Evolutionary conservation across 768 basidiomycete genomes (phyloP), one percentile per base, ranked within the genome.

Genomic region (Kwoniella pini): DNA sequence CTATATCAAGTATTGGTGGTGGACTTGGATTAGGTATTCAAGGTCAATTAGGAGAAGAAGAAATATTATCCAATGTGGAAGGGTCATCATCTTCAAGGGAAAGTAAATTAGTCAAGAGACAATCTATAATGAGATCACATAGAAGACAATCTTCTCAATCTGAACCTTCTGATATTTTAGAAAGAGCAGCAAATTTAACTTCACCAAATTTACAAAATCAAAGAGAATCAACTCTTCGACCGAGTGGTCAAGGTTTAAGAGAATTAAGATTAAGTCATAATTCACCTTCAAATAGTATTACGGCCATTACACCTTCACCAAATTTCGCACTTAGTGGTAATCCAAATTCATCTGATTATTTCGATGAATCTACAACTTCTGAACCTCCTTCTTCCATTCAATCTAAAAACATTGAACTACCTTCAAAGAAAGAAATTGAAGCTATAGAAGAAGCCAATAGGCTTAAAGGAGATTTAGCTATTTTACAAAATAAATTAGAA

Each of bases 401-500:
- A 26, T 30, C 52, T 17, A 61, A 49, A 39, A 45, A 27, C 19
- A 15, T 30, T 21, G 53, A 54, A 21, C 52, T 53, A 19, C 59
- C 59, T 12, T 38, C 33, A 21, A 54, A 54, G 39, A 61, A 61
- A 17, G 59, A 61, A 31, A 50, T 39, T 1, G 59, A 53, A 19
- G 59, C 52, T 22, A 42, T 42, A 0, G 67, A 65, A 38, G 60
- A 69, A 40, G 65, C 65, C 11, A 26, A 56, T 1, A 54, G 31
- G 28, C 49, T 90, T 33, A 84, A 85, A 30, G 82, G 81, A 55
- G 88, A 91, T 71, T 60, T 92, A 30, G 79, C 77, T 42, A 67
- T 80, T 1, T 65, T 87, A 57, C 85, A 85, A 67, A 83, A 84
- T 62, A 88, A 91, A 60, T 79, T 95, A 45, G 81, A 73, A 38